Evolutionary conservation across 345 rosid genomes (phyloP).

Genomic region (Eucalyptus pauciflora): DNA sequence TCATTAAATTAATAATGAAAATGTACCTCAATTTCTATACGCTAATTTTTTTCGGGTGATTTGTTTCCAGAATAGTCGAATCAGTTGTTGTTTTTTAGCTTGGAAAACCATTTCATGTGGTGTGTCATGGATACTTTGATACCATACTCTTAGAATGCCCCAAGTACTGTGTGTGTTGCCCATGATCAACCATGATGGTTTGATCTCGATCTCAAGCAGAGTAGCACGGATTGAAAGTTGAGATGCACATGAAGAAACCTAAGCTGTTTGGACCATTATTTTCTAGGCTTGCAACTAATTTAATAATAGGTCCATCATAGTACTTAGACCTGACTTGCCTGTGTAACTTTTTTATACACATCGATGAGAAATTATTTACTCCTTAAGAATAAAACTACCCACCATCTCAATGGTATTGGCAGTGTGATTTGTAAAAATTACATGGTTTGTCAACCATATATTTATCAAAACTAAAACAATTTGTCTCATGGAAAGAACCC

Average conservation of each 20-base stretch:
- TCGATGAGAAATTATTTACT: background rate
- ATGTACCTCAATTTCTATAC: too few species aligned
- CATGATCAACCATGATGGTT: background rate
- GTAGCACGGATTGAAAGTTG: background rate
- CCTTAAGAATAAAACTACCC: background rate
- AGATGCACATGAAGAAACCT: background rate
- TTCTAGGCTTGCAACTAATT: background rate
- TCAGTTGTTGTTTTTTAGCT: fast-evolving
- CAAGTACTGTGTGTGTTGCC: background rate
- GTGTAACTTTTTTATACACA: background rate
- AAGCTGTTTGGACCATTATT: background rate
- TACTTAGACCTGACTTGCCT: background rate
- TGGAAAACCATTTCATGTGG: background rate
- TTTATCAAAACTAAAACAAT: background rate
- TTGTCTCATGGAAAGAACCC: background rate
- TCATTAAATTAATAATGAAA: background rate
- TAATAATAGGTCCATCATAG: background rate
- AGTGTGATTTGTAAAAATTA: background rate
- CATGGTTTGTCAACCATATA: background rate
- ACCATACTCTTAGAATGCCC: background rate
- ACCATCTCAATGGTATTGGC: background rate
- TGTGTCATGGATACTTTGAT: fast-evolving
- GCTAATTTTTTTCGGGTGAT: too few species aligned
- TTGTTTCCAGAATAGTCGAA: fast-evolving
- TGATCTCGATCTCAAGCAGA: background rate